phyloP scores from a whole-genome alignment of 306 rosid genomes.

The Herpetospermum pedunculosum region DNA sequence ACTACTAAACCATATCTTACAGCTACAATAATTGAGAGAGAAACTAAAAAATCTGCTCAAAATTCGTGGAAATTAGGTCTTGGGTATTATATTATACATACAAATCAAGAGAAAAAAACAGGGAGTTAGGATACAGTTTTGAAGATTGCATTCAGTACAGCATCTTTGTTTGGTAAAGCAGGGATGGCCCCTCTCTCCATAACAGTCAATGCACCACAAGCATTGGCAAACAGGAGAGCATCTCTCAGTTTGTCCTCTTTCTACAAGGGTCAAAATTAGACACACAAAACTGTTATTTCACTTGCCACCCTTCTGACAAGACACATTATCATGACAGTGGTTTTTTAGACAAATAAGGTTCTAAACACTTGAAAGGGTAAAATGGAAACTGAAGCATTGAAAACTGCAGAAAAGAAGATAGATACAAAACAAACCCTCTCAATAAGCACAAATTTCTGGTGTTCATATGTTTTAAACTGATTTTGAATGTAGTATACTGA shows the following conservation, averaged over 20 bases:
- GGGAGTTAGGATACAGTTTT: conserved; percentile 29
- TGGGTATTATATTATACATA: not conserved
- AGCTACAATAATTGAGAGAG: not conserved
- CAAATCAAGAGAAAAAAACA: not conserved
- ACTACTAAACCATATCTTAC: not conserved
- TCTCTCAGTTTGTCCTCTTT: conserved; percentile 75
- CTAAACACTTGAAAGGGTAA: not conserved
- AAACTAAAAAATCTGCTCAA: not conserved
- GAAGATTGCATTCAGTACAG: conserved; percentile 49
- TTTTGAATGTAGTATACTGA: not conserved
- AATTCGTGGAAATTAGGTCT: not conserved
- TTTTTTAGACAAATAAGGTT: not conserved
- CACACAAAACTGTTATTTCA: not conserved
- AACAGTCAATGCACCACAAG: conserved; percentile 91
- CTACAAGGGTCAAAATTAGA: conserved; percentile 22
- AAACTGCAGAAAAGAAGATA: not conserved
- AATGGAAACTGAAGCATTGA: not conserved
- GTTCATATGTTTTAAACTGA: not conserved
- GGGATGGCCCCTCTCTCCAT: conserved; percentile 96
- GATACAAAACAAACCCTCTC: not conserved
- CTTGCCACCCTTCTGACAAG: not conserved
- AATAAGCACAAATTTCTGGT: not conserved
- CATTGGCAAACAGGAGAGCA: conserved; percentile 73
- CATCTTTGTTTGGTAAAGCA: conserved; percentile 74
- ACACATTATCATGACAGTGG: not conserved